Evolutionary conservation across 192 early-diverging fungal genomes (phyloP).

Genomic region (Obelidium mucronatum): DNA sequence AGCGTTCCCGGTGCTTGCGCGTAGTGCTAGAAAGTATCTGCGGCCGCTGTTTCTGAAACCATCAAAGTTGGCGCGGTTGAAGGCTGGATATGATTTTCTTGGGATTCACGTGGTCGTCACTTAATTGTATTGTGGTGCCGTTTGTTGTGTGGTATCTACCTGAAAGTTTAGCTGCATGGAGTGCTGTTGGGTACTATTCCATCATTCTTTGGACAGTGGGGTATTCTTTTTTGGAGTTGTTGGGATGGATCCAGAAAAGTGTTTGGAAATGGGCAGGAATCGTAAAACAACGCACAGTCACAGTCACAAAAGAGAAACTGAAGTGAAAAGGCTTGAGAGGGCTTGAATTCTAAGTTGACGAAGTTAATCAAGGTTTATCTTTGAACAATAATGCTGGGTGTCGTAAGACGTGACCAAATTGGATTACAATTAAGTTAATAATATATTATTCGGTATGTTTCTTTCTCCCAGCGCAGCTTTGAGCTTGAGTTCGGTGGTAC

Average conservation of each 20-base stretch:
- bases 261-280: no score
- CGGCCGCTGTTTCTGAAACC: constrained; percentile 64
- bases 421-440: no score
- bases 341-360: no score
- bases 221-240: constrained; percentile 21
- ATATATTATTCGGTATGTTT: no score
- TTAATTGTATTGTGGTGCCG: constrained; percentile 48
- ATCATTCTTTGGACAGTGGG: constrained; percentile 24
- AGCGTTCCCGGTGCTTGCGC: constrained; percentile 59
- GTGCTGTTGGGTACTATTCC: constrained; percentile 25
- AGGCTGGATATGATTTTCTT: constrained; percentile 70
- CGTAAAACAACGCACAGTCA: background rate
- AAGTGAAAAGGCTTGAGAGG: no score
- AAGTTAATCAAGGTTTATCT: no score
- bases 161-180: constrained; percentile 30
- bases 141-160: constrained; percentile 37
- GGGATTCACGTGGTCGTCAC: constrained; percentile 54
- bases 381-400: no score
- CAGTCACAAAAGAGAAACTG: background rate
- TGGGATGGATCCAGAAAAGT: constrained; percentile 11
- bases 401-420: no score
- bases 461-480: no score
- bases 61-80: constrained; percentile 43
- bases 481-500: background rate
- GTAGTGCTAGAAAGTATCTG: constrained; percentile 65